Evolutionary conservation across 495 filamentous ascomycete species (phyloP).

Genomic region (Rostrohypoxylon terebratum): DNA sequence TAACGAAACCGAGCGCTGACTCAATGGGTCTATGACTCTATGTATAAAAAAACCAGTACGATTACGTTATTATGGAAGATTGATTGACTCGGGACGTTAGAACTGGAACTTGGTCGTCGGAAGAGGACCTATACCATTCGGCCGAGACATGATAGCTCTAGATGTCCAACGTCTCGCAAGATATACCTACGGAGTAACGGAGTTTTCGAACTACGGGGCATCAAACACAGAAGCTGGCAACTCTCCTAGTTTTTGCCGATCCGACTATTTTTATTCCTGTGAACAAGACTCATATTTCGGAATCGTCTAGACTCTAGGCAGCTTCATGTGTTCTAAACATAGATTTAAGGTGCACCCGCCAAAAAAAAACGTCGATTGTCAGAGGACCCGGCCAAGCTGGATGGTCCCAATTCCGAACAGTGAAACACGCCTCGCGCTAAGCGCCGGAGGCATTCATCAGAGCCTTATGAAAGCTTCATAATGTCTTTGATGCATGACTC

Average conservation of each 20-base stretch:
- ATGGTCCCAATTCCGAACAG: slow-evolving; percentile 20
- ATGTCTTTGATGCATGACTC: not conserved
- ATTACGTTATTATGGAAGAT: not conserved
- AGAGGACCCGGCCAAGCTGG: slow-evolving; percentile 30
- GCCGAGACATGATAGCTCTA: not conserved
- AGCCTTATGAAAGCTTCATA: not conserved
- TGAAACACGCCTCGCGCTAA: slow-evolving; percentile 33
- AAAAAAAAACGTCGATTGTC: not conserved
- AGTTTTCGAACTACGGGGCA: slow-evolving; percentile 1
- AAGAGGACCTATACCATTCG: not conserved
- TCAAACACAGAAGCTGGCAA: not conserved
- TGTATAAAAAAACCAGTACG: not conserved
- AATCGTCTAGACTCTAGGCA: not conserved
- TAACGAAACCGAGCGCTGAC: not conserved
- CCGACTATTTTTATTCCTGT: not conserved
- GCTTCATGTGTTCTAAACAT: not conserved
- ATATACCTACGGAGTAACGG: too few relatives aligned
- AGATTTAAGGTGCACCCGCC: not conserved
- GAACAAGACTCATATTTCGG: not conserved
- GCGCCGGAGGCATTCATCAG: not conserved
- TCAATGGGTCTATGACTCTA: not conserved
- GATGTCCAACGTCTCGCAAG: not conserved
- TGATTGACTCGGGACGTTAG: not conserved
- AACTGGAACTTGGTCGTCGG: not conserved
- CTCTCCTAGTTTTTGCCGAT: not conserved